Percentiles rank a stretch among this genome's conserved stretches.
Conservation (phyloP, 148 eudicot species). For the Vaccinium myrtillus region DNA sequence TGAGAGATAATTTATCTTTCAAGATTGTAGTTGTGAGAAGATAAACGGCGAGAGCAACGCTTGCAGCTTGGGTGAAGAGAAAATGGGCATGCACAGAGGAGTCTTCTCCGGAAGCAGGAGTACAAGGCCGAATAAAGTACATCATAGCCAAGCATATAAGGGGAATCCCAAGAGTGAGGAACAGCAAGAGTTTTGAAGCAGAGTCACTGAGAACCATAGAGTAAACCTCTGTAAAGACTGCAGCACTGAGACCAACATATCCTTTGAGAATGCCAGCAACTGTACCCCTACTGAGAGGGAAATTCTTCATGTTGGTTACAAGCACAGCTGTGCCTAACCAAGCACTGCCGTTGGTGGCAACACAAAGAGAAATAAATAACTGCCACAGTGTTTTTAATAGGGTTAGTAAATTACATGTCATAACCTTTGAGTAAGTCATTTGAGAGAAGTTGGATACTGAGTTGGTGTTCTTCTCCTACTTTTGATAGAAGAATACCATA, state of each 20-base stretch:
- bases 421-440: neutral
- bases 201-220: conserved; percentile 53
- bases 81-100: conserved; percentile 61
- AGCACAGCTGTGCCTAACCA: conserved; percentile 93
- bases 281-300: conserved; percentile 90
- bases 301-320: conserved; percentile 89
- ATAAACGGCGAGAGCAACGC: conserved; percentile 61
- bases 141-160: conserved; percentile 62
- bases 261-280: conserved; percentile 94
- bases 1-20: conserved; percentile 34
- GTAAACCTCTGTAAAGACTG: conserved; percentile 72
- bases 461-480: neutral
- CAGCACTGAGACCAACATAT: conserved; percentile 82
- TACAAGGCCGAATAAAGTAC: conserved; percentile 75
- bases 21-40: conserved; percentile 68
- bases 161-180: conserved; percentile 71
- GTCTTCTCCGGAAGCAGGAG: conserved; percentile 75
- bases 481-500: neutral
- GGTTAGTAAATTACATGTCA: neutral
- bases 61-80: conserved; percentile 76
- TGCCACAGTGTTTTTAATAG: conserved; percentile 28
- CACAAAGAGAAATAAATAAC: conserved; percentile 66
- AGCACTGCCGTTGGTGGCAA: conserved; percentile 67
- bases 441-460: neutral
- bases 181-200: conserved; percentile 55